A percentile compares a stretch with the other conserved stretches of the same genome.
These are phyloP conservation scores for Dipodascus geniculatus DNA, from an alignment of 805 yeast species.

Conservation along the genomic window DNA sequence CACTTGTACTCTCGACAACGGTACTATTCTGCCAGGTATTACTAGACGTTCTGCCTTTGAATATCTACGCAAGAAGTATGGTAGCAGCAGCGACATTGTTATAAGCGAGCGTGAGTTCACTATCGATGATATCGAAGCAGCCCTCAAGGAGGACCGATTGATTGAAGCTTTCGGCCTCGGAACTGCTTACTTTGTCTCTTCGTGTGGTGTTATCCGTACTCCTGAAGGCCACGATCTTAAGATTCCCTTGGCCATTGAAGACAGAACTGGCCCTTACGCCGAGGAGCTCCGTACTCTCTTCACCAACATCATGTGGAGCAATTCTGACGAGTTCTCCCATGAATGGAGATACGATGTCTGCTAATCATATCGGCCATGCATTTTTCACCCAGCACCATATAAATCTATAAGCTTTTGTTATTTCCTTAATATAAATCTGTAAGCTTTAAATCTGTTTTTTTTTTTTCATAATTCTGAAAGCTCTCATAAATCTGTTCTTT, in stretches of 20 bases:
- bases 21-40: slow-evolving; percentile 42
- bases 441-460: too few relatives aligned
- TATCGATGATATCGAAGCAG: slow-evolving; percentile 34
- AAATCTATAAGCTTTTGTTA: too few relatives aligned
- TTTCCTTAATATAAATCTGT: too few relatives aligned
- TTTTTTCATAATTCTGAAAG: too few relatives aligned
- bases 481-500: too few relatives aligned
- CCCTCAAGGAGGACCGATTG: slow-evolving; percentile 35
- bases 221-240: slow-evolving; percentile 33
- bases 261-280: slow-evolving; percentile 24
- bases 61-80: slow-evolving; percentile 24
- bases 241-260: slow-evolving; percentile 32
- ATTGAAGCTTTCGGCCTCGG: slow-evolving; percentile 45
- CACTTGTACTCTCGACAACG: slow-evolving; percentile 40
- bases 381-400: too few relatives aligned
- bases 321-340: not conserved
- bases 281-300: not conserved
- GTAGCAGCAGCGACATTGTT: slow-evolving; percentile 27
- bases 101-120: slow-evolving; percentile 36
- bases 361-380: too few relatives aligned
- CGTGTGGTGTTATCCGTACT: slow-evolving; percentile 32
- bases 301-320: not conserved
- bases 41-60: slow-evolving; percentile 39
- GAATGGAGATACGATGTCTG: not conserved
- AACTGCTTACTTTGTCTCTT: slow-evolving; percentile 42